Base-by-base conservation (phyloP, 2,329 filamentous ascomycete genomes). In the Xylariales sp. region DNA sequence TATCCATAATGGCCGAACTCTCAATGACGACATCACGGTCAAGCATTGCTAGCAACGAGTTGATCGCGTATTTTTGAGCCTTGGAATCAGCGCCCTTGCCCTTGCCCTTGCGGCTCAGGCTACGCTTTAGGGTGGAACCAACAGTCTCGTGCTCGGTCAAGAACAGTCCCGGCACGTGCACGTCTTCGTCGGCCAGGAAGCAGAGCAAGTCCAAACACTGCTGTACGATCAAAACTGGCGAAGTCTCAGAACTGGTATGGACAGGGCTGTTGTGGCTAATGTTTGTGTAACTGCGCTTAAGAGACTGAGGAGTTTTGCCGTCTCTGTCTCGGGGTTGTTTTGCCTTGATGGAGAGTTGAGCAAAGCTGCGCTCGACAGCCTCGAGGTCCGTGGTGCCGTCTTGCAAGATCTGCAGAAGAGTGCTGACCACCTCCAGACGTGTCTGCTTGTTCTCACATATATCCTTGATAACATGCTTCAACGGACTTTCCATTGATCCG, bases 401-500 rank as follows among this genome's bases (percentile, higher is more conserved):
- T 57, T 97, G 93, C 8, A 98, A 74, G 46, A 98, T 94, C 45
- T 93, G 88, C 8, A 98, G 76, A 23, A 98, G 70, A 17, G 93
- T 88, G 61, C 88, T 95, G 54, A 98, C 83, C 23, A 98, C 88
- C 60, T 98, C 93, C 4, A 90, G 81, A 24, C 93, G 81, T 55
- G 93, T 98, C 56, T 96, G 89, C n/a, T 88, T 83, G 58, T 98
- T 98, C 62, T 95, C 86, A 56, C 89, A 97, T 18, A 97, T 83
- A 49, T 95, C 88, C 45, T 88, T 81, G 36, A 98, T 81, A 37
- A 98, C 87, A 39, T 84, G 83, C 57, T 93, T 91, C 37, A 98
- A 73, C 42, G 88, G 86, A 44, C 76, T 80, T 48, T 89, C 87
- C 33, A 93, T 84, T 44, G 87, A 93, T 16, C 87, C 88, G 47